Evolutionary conservation across 2,329 filamentous ascomycete species (phyloP), one percentile per base, ranked within the genome.

Genomic region (Beauveria australis): DNA sequence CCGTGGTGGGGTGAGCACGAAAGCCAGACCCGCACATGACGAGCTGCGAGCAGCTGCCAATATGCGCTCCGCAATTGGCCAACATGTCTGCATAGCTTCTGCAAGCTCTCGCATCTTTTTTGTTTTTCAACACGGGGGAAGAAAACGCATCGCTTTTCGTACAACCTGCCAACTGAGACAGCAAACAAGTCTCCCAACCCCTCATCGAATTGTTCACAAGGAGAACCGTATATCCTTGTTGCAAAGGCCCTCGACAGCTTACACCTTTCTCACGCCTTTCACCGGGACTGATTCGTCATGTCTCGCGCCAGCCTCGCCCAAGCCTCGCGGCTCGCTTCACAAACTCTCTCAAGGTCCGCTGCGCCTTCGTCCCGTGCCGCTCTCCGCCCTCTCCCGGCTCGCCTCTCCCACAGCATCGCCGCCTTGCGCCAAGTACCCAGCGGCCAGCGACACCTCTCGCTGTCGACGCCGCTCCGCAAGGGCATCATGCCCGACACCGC

Each of bases 401-500:
- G n/a, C 48, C 54, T 47, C 37, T 43, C 44, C 57, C 51, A 44
- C 48, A 33, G 19, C 63, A 5, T 14, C 18, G 14, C 33, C 12
- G 33, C 33, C 5, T 16, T 37, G 14, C 33, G 12, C 33, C 33
- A 5, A 37, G 33, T 37, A 16, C 33, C 33, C 14, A 37, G 19
- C 28, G 40, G 37, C 57, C 61, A 41, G 41, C 69, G 67, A 43
- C 63, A 63, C 48, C 71, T 76, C 63, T 72, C 71, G 24, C 68
- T 71, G 33, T 69, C 69, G 12, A 37, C 67, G 22, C 55, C 63
- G n/a, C 57, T 64, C 66, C 76, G 81, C 67, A 59, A 59, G 19
- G 82, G 83, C 63, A 79, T 87, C 66, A 81, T 81, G 63, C 85
- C 86, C n/a, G 79, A 84, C 63, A 81, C 82, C 6, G 74, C 79